Base-by-base conservation (phyloP, 148 eudicot species). In the Diospyros lotus region DNA sequence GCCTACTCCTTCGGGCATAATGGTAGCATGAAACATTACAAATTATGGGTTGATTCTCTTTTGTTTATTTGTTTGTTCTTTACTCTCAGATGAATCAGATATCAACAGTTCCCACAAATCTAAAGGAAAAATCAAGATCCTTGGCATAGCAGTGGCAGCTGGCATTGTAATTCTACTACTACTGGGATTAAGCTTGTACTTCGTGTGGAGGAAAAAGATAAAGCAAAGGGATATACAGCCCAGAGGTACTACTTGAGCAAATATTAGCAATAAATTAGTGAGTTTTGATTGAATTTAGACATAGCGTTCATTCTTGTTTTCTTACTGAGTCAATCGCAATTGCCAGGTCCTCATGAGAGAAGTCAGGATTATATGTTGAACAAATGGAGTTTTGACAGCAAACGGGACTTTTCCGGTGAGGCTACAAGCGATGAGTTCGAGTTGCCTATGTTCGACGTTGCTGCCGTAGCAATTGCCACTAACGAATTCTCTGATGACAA, bases 361-460 rank as follows among this genome's bases (percentile, higher is more conserved):
- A 83, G 85, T 59, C 83, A 75, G 73, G 89, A 85, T n/a, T 54
- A 68, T 44, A 58, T 82, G 10, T 4, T 77, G 46, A 79, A 75
- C 51, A 80, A 69, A 50, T 73, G 81, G 43, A 67, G 71, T 59
- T 58, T 71, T 18, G 68, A 64, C 9, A 82, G 82, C 66, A 82
- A 72, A 75, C 74, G 81, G 75, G 89, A 87, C 7, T 72, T 58
- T 41, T 68, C 80, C 2, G 66, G 59, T 65, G 86, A 83, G 62
- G 63, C 17, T 38, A 41, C 15, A 43, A 41, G 67, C 0, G 88
- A 84, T 42, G 89, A 85, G 14, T 61, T 84, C 2, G 91, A 89
- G 75, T 69, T 87, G 45, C 88, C 91, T 53, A 56, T 87, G 54
- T 82, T 80, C 38, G 88, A 87, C 53, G 73, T 82, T 44, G 73